These are phyloP conservation scores for Exophiala xenobiotica DNA, from an alignment of 2,329 filamentous ascomycete genomes.

Conservation along the genomic window DNA sequence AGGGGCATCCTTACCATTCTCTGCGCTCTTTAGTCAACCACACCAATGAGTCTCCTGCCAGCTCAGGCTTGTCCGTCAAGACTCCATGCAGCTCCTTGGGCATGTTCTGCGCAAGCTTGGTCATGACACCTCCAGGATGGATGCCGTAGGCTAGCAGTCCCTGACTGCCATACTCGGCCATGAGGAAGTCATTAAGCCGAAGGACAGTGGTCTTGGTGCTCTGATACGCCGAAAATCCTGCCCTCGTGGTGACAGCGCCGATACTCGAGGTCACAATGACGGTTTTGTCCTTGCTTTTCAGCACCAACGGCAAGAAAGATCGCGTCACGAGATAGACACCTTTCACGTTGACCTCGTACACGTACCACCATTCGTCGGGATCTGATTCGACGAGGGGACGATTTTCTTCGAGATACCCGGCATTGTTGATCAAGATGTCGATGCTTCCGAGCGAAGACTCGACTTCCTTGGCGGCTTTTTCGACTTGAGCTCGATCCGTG, in stretches of 20 bases:
- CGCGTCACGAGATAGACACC: slow-evolving; percentile 36
- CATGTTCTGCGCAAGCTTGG: slow-evolving; percentile 19
- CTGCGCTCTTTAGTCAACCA: slow-evolving; percentile 31
- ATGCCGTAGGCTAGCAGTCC: slow-evolving; percentile 26
- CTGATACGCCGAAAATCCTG: slow-evolving; percentile 48
- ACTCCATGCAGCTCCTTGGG: slow-evolving; percentile 17
- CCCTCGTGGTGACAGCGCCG: slow-evolving; percentile 38
- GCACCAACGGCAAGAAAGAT: slow-evolving; percentile 35
- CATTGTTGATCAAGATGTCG: slow-evolving; percentile 31
- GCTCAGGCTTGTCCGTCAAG: slow-evolving; percentile 40
- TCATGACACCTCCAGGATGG: slow-evolving; percentile 26
- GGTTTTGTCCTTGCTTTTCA: slow-evolving; percentile 31
- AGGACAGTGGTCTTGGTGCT: slow-evolving; percentile 46
- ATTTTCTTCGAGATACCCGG: slow-evolving; percentile 23
- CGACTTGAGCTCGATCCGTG: slow-evolving; percentile 38
- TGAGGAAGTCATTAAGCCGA: slow-evolving; percentile 48
- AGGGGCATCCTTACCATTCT: slow-evolving; percentile 31
- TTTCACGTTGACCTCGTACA: slow-evolving; percentile 53
- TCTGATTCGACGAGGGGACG: slow-evolving; percentile 32
- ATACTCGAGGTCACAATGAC: slow-evolving; percentile 43
- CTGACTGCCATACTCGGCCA: slow-evolving; percentile 43
- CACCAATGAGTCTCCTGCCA: slow-evolving; percentile 44
- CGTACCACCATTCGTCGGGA: slow-evolving; percentile 46
- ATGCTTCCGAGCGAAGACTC: slow-evolving; percentile 33
- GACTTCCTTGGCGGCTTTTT: slow-evolving; percentile 37